A percentile compares a stretch with the other conserved stretches of the same genome.
Conservation (phyloP, 306 rosid species). For the Vicia villosa region DNA sequence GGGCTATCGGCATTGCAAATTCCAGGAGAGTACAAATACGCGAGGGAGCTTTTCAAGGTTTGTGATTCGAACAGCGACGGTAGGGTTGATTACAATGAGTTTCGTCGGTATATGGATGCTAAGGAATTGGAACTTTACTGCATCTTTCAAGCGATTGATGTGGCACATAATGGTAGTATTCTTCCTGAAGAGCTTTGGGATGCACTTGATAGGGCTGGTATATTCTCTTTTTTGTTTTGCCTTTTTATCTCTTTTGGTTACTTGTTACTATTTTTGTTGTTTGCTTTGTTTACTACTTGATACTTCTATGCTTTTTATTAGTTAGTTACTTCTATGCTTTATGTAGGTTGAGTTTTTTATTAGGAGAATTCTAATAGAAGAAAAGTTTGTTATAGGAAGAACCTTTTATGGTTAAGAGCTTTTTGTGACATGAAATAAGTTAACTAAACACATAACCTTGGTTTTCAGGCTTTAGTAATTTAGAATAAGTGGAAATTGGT, state of each 20-base stretch:
- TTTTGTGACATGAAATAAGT: neutral
- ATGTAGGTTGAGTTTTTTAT: conserved; percentile 7
- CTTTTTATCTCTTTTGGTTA: neutral
- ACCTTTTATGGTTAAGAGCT: neutral
- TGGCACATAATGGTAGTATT: conserved; percentile 53
- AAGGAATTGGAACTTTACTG: conserved; percentile 59
- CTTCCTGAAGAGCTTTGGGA: conserved; percentile 61
- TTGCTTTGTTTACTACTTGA: neutral
- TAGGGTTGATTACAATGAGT: conserved; percentile 48
- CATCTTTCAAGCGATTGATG: conserved; percentile 61
- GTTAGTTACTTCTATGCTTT: neutral
- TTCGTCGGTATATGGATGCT: conserved; percentile 56
- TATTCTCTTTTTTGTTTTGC: conserved; percentile 10
- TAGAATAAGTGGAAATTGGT: neutral
- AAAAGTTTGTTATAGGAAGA: neutral
- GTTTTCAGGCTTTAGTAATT: conserved; percentile 1
- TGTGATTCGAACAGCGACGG: conserved; percentile 56
- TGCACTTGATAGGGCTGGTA: conserved; percentile 59
- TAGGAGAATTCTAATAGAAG: conserved; percentile 2
- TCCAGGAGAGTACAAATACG: conserved; percentile 52
- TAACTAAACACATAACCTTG: neutral
- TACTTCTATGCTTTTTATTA: neutral
- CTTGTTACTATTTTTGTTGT: conserved; percentile 3
- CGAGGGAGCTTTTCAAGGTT: conserved; percentile 54
- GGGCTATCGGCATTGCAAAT: conserved; percentile 56